Base-by-base conservation (phyloP, 768 basidiomycete species). In the Pisolithus albus region DNA sequence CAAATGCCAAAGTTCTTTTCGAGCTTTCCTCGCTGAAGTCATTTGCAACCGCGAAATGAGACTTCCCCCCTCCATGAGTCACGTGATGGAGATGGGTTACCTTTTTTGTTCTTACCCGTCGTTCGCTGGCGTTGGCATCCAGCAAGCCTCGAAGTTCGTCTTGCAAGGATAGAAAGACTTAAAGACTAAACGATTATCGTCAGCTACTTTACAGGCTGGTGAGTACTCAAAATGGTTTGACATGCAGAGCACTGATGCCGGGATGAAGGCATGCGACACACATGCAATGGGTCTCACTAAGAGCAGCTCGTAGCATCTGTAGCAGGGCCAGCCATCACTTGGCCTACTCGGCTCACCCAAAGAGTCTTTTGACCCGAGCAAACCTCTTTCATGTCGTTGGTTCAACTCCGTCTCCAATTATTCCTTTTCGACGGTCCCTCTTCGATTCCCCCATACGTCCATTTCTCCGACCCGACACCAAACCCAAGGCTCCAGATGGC, bases 261-360 rank as follows among this genome's bases (percentile, higher is more conserved):
- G 37, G 16, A 18, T 16, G 24, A 53, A 78, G 82, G 75, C 61
- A 84, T 84, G 82, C 78, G 63, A 77, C 63, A 67, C 78, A 73
- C 79, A 86, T 87, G 85, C 82, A 73, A 85, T 84, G 83, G 76
- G 77, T 70, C 68, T 78, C 75, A 77, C 75, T 72, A 56, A 72
- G 68, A 60, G 66, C 74, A 63, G 74, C 79, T 75, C 80, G 72
- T 64, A 67, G 70, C 64, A 56, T 71, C 43, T 49, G 69, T 46
- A 61, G 59, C 34, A 56, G 51, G 40, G 47, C 63, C 37, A 47
- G 46, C 24, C 32, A 24, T 9, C 24, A 21, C 39, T 28, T 51
- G 49, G 13, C 43, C 10, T 18, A 36, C 15, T 36, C 46, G n/a
- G 9, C 24, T 15, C 42, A 28, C 18, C 18, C 43, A 37, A 32